These are phyloP conservation scores for Cercospora zeae-maydis DNA, from an alignment of 2,329 filamentous ascomycete species.

Conservation along the genomic window DNA sequence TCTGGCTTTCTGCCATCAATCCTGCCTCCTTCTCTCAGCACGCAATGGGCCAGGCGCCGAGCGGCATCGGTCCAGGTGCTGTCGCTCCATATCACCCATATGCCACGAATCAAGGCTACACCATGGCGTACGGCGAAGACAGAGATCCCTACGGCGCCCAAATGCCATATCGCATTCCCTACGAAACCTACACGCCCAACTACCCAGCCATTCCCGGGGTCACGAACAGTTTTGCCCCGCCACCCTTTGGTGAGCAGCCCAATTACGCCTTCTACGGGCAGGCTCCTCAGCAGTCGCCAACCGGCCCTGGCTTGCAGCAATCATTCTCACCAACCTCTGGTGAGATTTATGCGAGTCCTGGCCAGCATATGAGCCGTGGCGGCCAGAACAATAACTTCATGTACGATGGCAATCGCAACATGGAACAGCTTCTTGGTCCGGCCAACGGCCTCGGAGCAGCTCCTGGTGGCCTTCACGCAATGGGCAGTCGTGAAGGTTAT, in stretches of 20 bases:
- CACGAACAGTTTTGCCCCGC: slow-evolving; percentile 31
- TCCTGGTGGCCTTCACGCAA: neutral
- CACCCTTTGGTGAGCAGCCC: slow-evolving; percentile 6
- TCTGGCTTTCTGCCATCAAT: slow-evolving; percentile 99
- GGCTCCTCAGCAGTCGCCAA: neutral
- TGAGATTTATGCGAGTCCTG: neutral
- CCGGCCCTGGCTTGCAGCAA: neutral
- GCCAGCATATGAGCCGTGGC: slow-evolving; percentile 1
- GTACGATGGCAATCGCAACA: slow-evolving; percentile 18
- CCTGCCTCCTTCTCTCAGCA: slow-evolving; percentile 72
- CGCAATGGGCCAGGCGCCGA: slow-evolving; percentile 36
- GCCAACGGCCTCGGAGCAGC: neutral
- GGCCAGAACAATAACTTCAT: slow-evolving; percentile 15
- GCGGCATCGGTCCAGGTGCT: slow-evolving; percentile 38
- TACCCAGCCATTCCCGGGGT: slow-evolving; percentile 35
- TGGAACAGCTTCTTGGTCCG: slow-evolving; percentile 11
- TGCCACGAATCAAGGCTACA: slow-evolving; percentile 30
- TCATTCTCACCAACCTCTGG: slow-evolving; percentile 4
- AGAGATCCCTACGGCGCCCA: slow-evolving; percentile 36
- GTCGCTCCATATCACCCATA: slow-evolving; percentile 27
- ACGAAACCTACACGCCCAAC: slow-evolving; percentile 36
- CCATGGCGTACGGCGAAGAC: slow-evolving; percentile 34
- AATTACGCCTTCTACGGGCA: slow-evolving; percentile 13
- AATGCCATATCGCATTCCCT: slow-evolving; percentile 33
- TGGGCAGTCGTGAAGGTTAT: slow-evolving; percentile 1